A percentile compares a stretch with the other conserved stretches of the same genome.
phyloP scores from a whole-genome alignment of 1,139 yeast genomes.

The Yamadazyma membranifaciens region DNA sequence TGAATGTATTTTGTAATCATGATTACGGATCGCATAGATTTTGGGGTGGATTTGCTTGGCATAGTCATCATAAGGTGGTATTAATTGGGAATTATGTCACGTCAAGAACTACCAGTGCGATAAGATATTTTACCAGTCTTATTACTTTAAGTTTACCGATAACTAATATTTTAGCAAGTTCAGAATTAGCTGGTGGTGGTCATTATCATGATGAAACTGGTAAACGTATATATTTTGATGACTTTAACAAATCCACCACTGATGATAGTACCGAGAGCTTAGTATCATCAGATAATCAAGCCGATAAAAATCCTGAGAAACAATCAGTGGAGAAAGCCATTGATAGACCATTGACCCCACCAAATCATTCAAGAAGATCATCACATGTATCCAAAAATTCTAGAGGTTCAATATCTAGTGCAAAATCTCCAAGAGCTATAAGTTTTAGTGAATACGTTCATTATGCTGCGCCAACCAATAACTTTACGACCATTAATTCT shows the following conservation, averaged over 20 bases:
- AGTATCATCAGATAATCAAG: conserved; percentile 7
- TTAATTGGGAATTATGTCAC: conserved; percentile 53
- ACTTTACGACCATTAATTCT: conserved; percentile 62
- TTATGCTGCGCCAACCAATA: conserved; percentile 69
- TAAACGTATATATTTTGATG: conserved; percentile 19
- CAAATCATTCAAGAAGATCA: conserved; percentile 15
- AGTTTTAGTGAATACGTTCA: conserved; percentile 71
- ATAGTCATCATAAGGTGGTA: conserved; percentile 68
- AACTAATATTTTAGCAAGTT: conserved; percentile 54
- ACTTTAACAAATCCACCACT: conserved; percentile 11
- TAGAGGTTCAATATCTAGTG: conserved; percentile 14
- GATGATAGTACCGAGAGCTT: conserved; percentile 18
- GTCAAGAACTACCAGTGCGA: conserved; percentile 48
- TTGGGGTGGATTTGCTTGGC: conserved; percentile 72
- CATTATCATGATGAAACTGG: conserved; percentile 21
- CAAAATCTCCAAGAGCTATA: conserved; percentile 24
- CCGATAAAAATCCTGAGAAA: conserved; percentile 1
- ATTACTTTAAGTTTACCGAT: conserved; percentile 65
- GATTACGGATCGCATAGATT: conserved; percentile 57
- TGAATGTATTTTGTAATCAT: conserved; percentile 57
- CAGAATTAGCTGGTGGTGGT: conserved; percentile 36
- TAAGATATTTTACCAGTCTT: conserved; percentile 57
- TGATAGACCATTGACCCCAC: conserved; percentile 14
- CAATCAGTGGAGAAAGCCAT: conserved; percentile 1
- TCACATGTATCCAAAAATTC: conserved; percentile 17